Percentiles rank a stretch among this genome's conserved stretches.
Conservation (phyloP, 2,329 filamentous ascomycete genomes). For the Cytospora piceae region DNA sequence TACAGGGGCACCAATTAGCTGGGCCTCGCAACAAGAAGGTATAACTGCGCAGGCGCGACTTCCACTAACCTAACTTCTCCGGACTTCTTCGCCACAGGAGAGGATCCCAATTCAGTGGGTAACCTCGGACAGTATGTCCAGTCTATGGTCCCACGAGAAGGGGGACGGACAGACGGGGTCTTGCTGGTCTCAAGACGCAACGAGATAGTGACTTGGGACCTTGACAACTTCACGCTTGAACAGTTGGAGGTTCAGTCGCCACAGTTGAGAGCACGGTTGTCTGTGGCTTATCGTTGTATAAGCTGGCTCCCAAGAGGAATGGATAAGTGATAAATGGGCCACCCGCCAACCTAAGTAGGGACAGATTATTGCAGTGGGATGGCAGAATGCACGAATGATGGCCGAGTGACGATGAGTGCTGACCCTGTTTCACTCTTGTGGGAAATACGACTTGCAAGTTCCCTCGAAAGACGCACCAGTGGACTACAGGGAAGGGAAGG, state of each 20-base stretch:
- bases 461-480: not conserved
- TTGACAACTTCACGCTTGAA: not conserved
- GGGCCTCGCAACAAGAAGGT: constrained; percentile 15
- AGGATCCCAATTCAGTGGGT: not conserved
- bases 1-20: constrained; percentile 22
- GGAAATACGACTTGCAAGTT: constrained; percentile 14
- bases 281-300: constrained; percentile 6
- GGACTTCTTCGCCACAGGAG: constrained; percentile 4
- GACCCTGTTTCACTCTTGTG: constrained; percentile 11
- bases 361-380: constrained; percentile 15
- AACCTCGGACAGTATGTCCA: constrained; percentile 1
- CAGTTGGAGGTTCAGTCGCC: not conserved
- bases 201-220: not conserved
- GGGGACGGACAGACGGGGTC: constrained; percentile 8
- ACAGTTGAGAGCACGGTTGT: not conserved
- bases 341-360: constrained; percentile 18
- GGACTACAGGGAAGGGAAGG: constrained; percentile 19
- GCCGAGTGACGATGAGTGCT: constrained; percentile 20
- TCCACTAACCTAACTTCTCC: constrained; percentile 8
- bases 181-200: constrained; percentile 11
- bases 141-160: constrained; percentile 11
- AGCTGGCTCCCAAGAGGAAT: constrained; percentile 1
- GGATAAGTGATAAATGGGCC: constrained; percentile 8
- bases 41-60: constrained; percentile 15
- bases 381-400: constrained; percentile 22